Percentiles rank a stretch among this genome's conserved stretches.
Conservation (phyloP, 2,329 filamentous ascomycete species). For the Ascochyta rabiei region DNA sequence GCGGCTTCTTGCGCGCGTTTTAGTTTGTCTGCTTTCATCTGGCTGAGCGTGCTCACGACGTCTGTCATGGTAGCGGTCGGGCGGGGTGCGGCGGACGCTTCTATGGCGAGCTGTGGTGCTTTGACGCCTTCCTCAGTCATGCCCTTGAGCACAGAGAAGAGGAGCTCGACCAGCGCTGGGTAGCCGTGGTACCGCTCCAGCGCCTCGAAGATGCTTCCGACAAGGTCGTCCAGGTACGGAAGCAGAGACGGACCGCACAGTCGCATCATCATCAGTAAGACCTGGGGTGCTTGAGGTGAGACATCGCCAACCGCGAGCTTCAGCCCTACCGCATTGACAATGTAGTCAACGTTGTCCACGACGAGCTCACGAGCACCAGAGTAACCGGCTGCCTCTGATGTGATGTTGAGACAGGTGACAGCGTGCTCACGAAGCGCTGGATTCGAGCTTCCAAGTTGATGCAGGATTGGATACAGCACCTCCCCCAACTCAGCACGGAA, state of each 20-base stretch:
- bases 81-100: conserved; percentile 2
- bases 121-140: conserved; percentile 82
- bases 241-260: conserved; percentile 82
- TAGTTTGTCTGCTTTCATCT: conserved; percentile 38
- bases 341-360: conserved; percentile 91
- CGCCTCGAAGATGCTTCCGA: conserved; percentile 88
- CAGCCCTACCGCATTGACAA: conserved; percentile 89
- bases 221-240: conserved; percentile 88
- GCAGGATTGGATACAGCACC: conserved; percentile 86
- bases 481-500: conserved; percentile 91
- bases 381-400: conserved; percentile 80
- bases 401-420: conserved; percentile 78
- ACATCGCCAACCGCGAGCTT: conserved; percentile 92
- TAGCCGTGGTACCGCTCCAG: conserved; percentile 97
- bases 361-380: conserved; percentile 76
- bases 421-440: conserved; percentile 76
- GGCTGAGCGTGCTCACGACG: conserved; percentile 40
- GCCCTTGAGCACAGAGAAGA: conserved; percentile 82
- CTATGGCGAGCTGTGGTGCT: conserved; percentile 55
- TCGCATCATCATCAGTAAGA: conserved; percentile 91
- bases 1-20: conserved; percentile 34
- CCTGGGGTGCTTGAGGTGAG: conserved; percentile 86
- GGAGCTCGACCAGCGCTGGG: conserved; percentile 77
- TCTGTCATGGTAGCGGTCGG: conserved; percentile 21
- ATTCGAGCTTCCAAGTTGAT: conserved; percentile 78